Evolutionary conservation across 176 grass and related monocot genomes (phyloP), one percentile per base, ranked within the genome.

Genomic region (Juncus inflexus): DNA sequence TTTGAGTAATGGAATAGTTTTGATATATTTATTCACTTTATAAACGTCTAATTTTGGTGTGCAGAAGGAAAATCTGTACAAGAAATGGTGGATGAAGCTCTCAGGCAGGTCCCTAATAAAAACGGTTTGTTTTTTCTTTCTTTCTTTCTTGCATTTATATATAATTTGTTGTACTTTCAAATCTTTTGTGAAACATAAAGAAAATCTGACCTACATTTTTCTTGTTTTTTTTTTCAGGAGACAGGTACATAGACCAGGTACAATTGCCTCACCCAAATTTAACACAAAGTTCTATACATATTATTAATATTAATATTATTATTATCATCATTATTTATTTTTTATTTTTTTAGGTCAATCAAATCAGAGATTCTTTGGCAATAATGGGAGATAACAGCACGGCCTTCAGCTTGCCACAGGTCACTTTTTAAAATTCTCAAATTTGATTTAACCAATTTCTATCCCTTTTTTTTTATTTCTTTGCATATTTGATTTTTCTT

Each of bases 41-140:
- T 74, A 52, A 15, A 42, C 12, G 9, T 6, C 12, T 80, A 42
- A 42, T 70, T 83, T 63, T 57, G 62, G 81, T 35, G 15, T 43
- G n/a, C 79, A 96, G 92, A 96, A 83, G 92, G 92, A 41, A 96
- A 96, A 78, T 96, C 84, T 74, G 92, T 91, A 62, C 87, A 96
- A 63, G 54, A 91, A 79, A 96, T 91, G 92, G 84, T 96, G 55
- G 67, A 96, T 61, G 87, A 96, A 89, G 87, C 92, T 63, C 84
- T 96, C 10, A 80, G 67, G 74, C 74, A 28, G 60, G 82, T 96
- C 28, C 92, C 92, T 37, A 96, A 96, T 58, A 72, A 13, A 9
- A 86, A 70, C 12, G 92, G 92, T 96, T 80, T 74, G 87, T 65
- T 83, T 60, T 58, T 40, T 57, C 7, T 47, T 39, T 3, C n/a